These are phyloP conservation scores for Fusarium foetens DNA, from an alignment of 2,329 filamentous ascomycete species.

Conservation along the genomic window DNA sequence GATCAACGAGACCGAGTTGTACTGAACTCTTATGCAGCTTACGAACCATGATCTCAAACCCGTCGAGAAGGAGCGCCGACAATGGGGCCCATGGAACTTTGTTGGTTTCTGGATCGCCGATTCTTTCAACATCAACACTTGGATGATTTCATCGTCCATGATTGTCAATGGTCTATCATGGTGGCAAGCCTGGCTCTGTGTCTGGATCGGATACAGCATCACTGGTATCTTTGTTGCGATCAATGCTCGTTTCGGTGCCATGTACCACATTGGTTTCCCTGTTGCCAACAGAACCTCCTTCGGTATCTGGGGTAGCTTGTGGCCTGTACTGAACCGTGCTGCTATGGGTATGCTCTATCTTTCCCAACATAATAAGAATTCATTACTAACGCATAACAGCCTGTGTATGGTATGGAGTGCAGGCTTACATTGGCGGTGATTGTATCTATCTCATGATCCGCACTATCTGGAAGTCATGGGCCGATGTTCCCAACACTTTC, in stretches of 20 bases:
- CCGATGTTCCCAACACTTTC: conserved; percentile 74
- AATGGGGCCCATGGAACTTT: conserved; percentile 90
- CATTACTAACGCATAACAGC: conserved; percentile 54
- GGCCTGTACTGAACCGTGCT: conserved; percentile 91
- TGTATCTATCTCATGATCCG: conserved; percentile 92
- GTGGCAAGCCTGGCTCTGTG: conserved; percentile 93
- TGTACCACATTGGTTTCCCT: conserved; percentile 90
- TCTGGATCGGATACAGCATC: conserved; percentile 86
- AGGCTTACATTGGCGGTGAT: conserved; percentile 83
- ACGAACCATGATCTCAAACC: conserved; percentile 84
- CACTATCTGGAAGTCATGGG: conserved; percentile 80
- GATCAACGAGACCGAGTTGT: conserved; percentile 9
- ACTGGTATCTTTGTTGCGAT: conserved; percentile 78
- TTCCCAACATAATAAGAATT: not conserved
- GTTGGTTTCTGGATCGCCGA: conserved; percentile 89
- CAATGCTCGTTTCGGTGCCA: conserved; percentile 85
- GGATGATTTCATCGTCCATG: conserved; percentile 92
- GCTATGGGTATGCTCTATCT: conserved; percentile 67
- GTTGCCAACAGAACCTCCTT: conserved; percentile 82
- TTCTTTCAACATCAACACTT: conserved; percentile 89
- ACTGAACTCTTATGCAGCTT: conserved; percentile 59
- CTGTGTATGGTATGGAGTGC: conserved; percentile 89
- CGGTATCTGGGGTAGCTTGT: conserved; percentile 88
- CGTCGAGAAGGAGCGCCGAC: conserved; percentile 80
- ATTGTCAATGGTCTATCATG: conserved; percentile 82